Evolutionary conservation across 2,329 filamentous ascomycete genomes (phyloP).

Genomic region (Cladosporium oxysporum): DNA sequence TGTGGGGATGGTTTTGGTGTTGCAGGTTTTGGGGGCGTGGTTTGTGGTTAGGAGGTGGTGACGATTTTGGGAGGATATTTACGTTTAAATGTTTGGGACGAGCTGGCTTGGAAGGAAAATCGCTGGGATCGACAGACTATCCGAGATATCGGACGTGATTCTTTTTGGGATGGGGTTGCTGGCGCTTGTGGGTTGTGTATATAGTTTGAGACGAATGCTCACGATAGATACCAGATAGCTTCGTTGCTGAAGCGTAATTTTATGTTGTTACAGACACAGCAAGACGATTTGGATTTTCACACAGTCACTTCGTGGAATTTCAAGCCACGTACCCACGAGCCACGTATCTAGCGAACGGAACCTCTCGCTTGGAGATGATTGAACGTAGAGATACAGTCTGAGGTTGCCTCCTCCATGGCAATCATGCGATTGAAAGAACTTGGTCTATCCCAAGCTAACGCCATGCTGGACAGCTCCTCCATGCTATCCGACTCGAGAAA

Average conservation of each 20-base stretch:
- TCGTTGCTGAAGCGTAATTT: background rate
- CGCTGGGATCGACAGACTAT: background rate
- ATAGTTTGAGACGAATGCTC: background rate
- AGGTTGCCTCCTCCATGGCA: background rate
- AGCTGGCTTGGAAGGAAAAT: background rate
- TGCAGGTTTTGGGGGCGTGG: constrained; percentile 14
- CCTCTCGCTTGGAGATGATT: background rate
- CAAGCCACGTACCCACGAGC: too few species aligned
- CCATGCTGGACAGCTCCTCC: background rate
- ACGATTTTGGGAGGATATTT: background rate
- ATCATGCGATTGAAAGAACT: background rate
- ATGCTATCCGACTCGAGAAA: background rate
- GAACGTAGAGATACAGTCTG: background rate
- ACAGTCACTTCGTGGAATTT: background rate
- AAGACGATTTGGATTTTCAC: background rate
- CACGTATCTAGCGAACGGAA: background rate
- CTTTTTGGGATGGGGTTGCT: background rate
- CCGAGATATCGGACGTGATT: background rate
- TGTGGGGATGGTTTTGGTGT: constrained; percentile 18
- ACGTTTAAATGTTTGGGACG: background rate
- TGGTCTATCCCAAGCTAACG: background rate
- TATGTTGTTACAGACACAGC: background rate
- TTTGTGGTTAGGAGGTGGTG: constrained; percentile 15
- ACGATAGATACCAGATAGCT: background rate
- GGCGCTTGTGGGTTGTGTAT: background rate